Evolutionary conservation across 2,329 filamentous ascomycete genomes (phyloP), one percentile per base, ranked within the genome.

Genomic region (Metarhizium brunneum): DNA sequence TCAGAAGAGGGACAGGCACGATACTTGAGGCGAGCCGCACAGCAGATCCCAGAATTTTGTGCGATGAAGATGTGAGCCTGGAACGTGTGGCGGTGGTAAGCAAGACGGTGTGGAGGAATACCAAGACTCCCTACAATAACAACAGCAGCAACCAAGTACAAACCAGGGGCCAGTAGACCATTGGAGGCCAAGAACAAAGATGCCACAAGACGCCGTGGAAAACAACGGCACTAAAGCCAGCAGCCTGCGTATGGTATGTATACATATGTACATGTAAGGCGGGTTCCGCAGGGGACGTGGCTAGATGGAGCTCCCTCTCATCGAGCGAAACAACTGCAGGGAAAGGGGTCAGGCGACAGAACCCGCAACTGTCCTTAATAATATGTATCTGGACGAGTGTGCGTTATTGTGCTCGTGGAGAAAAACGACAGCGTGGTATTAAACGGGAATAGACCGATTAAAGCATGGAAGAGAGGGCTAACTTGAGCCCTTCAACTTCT

Each of bases 81-180:
- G 47, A 42, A 47, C 32, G 53, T 50, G 55, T 53, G 57, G 57
- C 50, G 53, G 52, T 57, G 55, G 55, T 53, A 47, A 54, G 52
- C 40, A 52, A 45, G 45, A 45, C 11, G 20, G 49, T 52, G 30
- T 52, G 42, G 54, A 52, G 30, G 48, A 50, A 35, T 47, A 42
- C 50, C 54, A 53, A 53, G 53, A 47, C 30, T 29, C 38, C 47
- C 10, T 40, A 40, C 13, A 16, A 40, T 49, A 36, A 49, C 30
- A 48, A 52, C 48, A 52, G 52, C 18, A 36, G 42, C 14, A 18
- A 40, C 48, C 54, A 48, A 38, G 42, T n/a, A 51, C 20, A 18
- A 25, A 36, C 16, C 47, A 35, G 53, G 50, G 40, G 32, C 20
- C 40, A 36, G 47, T n/a, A 56, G 53, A 47, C 25, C 25, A 30